These are phyloP conservation scores for Neofusicoccum umdonicola DNA, from an alignment of 2,329 filamentous ascomycete species.

Conservation along the genomic window DNA sequence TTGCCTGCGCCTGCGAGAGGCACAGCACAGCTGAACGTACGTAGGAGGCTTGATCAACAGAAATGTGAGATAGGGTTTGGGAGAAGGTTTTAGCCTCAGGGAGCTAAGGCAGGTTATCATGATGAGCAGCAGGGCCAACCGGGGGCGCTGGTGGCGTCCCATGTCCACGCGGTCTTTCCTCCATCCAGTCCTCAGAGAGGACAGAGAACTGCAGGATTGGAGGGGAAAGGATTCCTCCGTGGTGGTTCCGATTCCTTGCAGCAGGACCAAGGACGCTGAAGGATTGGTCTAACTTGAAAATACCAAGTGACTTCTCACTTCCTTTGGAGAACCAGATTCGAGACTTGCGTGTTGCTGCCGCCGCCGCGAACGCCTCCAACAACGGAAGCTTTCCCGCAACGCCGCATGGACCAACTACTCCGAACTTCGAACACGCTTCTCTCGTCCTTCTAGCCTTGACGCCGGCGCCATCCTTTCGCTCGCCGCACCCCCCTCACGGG, in stretches of 20 bases:
- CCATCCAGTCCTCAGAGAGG: not conserved
- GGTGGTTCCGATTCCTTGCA: not conserved
- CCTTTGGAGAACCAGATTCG: not conserved
- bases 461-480: not conserved
- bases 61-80: slow-evolving; percentile 1
- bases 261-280: not conserved
- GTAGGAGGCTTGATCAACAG: slow-evolving; percentile 10
- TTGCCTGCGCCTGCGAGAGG: not conserved
- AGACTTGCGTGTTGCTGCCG: not conserved
- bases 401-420: not conserved
- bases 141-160: not conserved
- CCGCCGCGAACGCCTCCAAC: not conserved
- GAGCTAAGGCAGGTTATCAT: not conserved
- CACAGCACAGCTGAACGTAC: not conserved
- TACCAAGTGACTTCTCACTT: not conserved
- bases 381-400: not conserved
- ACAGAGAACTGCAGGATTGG: not conserved
- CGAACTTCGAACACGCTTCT: not conserved
- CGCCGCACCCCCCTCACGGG: not conserved
- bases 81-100: slow-evolving; percentile 9
- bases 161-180: not conserved
- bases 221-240: not conserved
- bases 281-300: not conserved
- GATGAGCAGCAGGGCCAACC: not conserved
- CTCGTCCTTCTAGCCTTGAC: not conserved